Evolutionary conservation across 129 eudicot genomes (phyloP).

Genomic region (Calendula officinalis): DNA sequence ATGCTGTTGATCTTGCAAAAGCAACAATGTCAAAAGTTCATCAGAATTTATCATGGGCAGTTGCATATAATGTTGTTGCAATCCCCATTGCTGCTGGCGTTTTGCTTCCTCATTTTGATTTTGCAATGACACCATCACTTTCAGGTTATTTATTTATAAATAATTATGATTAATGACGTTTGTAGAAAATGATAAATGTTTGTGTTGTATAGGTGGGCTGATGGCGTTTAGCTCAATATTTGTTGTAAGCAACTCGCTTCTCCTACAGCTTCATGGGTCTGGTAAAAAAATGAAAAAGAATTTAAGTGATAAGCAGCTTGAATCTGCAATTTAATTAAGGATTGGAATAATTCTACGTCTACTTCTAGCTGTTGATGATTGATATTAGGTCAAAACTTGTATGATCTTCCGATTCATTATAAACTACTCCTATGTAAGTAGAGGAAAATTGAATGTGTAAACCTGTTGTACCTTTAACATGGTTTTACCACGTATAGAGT

Average conservation of each 20-base stretch:
- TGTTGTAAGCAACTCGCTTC: slow-evolving; percentile 88
- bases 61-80: slow-evolving; percentile 81
- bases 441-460: not conserved
- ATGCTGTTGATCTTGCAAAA: slow-evolving; percentile 84
- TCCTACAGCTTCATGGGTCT: slow-evolving; percentile 70
- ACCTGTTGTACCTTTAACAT: slow-evolving; percentile 6
- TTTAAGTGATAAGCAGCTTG: slow-evolving; percentile 18
- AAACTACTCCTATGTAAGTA: slow-evolving; percentile 19
- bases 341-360: no score
- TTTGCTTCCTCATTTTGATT: slow-evolving; percentile 84
- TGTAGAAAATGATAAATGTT: not conserved
- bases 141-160: slow-evolving; percentile 53
- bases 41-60: slow-evolving; percentile 93
- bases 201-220: slow-evolving; percentile 66
- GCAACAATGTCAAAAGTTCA: slow-evolving; percentile 93
- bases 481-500: slow-evolving; percentile 16
- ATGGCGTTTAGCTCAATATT: slow-evolving; percentile 96
- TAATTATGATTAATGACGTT: not conserved
- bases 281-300: slow-evolving; percentile 37
- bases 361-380: slow-evolving; percentile 10
- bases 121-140: slow-evolving; percentile 97
- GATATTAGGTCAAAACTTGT: not conserved
- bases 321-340: slow-evolving; percentile 13
- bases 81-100: slow-evolving; percentile 89
- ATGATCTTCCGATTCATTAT: slow-evolving; percentile 8